A percentile compares a stretch with the other conserved stretches of the same genome.
Conservation (phyloP, 306 rosid species). For the Lathyrus aphaca region DNA sequence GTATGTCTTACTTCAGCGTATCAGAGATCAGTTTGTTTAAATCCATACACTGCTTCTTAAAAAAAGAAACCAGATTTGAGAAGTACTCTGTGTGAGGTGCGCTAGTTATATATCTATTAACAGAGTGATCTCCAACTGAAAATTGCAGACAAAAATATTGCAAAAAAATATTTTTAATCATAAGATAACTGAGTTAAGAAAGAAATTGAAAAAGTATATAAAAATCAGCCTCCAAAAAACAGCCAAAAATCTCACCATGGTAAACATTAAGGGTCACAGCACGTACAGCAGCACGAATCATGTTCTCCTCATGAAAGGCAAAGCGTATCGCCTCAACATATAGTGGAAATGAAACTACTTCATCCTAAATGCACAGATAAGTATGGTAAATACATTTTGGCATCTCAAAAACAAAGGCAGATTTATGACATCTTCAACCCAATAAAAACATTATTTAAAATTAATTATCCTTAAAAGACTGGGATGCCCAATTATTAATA, state of each 20-base stretch:
- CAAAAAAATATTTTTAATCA: conserved; percentile 11
- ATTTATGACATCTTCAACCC: conserved; percentile 19
- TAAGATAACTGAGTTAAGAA: conserved; percentile 26
- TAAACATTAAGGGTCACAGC: conserved; percentile 92
- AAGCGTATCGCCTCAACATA: conserved; percentile 89
- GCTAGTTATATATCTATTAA: conserved; percentile 81
- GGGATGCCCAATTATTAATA: conserved; percentile 10
- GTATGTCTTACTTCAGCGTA: conserved; percentile 59
- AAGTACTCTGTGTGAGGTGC: conserved; percentile 73
- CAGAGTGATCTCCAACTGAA: conserved; percentile 92
- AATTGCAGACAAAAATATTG: conserved; percentile 38
- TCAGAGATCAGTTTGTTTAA: conserved; percentile 65
- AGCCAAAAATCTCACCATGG: conserved; percentile 68
- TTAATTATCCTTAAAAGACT: conserved; percentile 2
- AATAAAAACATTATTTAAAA: conserved; percentile 21
- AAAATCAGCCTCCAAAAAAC: background rate
- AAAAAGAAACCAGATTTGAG: conserved; percentile 73
- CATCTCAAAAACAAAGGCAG: conserved; percentile 37
- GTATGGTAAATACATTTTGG: conserved; percentile 22
- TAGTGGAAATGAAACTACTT: conserved; percentile 91
- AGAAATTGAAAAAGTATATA: conserved; percentile 8
- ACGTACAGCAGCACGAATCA: conserved; percentile 91
- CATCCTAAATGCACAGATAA: conserved; percentile 64
- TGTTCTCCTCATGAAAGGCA: conserved; percentile 95
- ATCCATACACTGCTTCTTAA: conserved; percentile 73